Evolutionary conservation across 768 basidiomycete genomes (phyloP), one percentile per base, ranked within the genome.

Genomic region (Lactarius vividus): DNA sequence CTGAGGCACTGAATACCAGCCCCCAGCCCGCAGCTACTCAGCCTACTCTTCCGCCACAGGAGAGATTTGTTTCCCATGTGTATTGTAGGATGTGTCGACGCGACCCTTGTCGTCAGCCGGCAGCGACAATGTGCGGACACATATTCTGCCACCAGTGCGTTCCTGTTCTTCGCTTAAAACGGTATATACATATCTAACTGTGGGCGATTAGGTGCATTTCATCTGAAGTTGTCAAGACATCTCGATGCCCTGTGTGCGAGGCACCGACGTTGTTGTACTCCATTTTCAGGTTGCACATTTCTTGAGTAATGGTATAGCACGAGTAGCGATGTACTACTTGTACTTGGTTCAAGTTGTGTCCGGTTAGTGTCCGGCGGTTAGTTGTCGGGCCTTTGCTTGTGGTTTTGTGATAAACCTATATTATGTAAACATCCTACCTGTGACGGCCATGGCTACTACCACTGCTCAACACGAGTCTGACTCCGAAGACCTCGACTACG

Each of bases 401-500:
- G 10, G 37, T 59, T 28, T 31, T 31, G 40, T 31, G 11, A 67
- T 59, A 37, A 46, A 55, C 10, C 6, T 33, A 39, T 66, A 61
- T 68, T 68, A 65, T 59, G 57, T 68, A 68, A 65, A 56, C 59
- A 13, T n/a, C 37, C 33, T 58, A 26, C 8, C 9, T n/a, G 18
- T 26, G 37, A 68, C 63, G 8, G 33, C 49, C 60, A 68, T 68
- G 68, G 29, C 61, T 13, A 31, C 37, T 40, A 23, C 26, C 31
- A 15, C 44, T 39, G 71, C 57, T 67, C 67, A 72, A 65, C 69
- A 71, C 61, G 73, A 80, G 63, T 84, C 84, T 3, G 88, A 88
- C 71, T 87, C 85, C 28, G 88, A 88, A 71, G 88, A 88, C 70
- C 80, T 79, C n/a, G 90, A 92, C 74, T 91, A 88, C 62, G 79